Evolutionary conservation across 2,329 filamentous ascomycete species (phyloP).

Genomic region (Colletotrichum magnum): DNA sequence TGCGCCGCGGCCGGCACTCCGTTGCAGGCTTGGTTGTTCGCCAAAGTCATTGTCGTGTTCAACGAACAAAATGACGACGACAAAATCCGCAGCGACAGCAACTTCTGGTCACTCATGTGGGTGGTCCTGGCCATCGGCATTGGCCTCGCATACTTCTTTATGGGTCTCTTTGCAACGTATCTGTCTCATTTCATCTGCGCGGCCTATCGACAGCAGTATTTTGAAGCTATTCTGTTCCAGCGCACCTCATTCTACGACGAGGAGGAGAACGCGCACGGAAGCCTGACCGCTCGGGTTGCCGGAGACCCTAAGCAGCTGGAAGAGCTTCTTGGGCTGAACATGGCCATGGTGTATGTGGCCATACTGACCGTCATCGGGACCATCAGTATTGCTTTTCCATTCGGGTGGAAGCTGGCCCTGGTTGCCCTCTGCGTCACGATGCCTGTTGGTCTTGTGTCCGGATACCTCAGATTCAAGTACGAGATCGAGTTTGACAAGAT

Average conservation of each 20-base stretch:
- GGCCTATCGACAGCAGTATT: constrained; percentile 72
- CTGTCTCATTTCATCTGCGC: constrained; percentile 65
- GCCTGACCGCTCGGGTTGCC: constrained; percentile 69
- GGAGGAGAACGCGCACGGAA: constrained; percentile 71
- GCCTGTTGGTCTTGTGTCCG: constrained; percentile 62
- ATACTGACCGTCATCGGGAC: constrained; percentile 76
- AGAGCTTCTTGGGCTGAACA: constrained; percentile 74
- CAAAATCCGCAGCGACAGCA: constrained; percentile 57
- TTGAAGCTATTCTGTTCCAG: constrained; percentile 71
- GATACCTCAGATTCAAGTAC: constrained; percentile 67
- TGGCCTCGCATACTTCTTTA: constrained; percentile 67
- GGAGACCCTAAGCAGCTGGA: constrained; percentile 72
- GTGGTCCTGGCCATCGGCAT: constrained; percentile 68
- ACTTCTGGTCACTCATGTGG: constrained; percentile 79
- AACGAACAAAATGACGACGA: constrained; percentile 48
- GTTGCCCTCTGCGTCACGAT: constrained; percentile 75
- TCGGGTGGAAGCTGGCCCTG: constrained; percentile 83
- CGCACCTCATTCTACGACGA: constrained; percentile 73
- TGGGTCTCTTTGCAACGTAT: constrained; percentile 60
- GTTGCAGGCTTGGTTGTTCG: constrained; percentile 69
- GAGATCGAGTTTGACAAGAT: constrained; percentile 79
- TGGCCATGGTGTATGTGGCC: constrained; percentile 74
- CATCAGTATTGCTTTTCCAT: constrained; percentile 76
- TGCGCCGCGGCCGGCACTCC: constrained; percentile 61
- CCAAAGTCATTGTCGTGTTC: constrained; percentile 67